A percentile compares a stretch with the other conserved stretches of the same genome.
phyloP scores from a whole-genome alignment of 169 alveolate genomes.

The Condylostoma magnum region DNA sequence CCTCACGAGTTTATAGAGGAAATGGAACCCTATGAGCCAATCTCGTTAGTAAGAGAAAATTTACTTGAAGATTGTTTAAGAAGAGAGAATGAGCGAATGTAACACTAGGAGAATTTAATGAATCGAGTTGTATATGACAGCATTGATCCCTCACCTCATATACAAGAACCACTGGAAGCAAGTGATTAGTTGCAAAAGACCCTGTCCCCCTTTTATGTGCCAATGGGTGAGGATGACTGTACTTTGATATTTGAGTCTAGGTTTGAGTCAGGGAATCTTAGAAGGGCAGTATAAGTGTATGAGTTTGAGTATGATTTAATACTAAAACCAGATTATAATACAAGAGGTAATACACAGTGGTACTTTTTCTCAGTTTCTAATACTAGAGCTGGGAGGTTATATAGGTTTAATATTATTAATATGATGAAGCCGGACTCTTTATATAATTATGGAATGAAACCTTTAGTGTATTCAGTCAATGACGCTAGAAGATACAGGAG shows the following conservation, averaged over 20 bases:
- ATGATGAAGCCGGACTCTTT: constrained; percentile 76
- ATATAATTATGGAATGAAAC: constrained; percentile 80
- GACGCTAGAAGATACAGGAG: constrained; percentile 60
- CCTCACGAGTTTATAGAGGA: constrained; percentile 20
- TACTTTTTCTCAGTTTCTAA: constrained; percentile 77
- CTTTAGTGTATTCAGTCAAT: constrained; percentile 64
- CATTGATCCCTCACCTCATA: constrained; percentile 12
- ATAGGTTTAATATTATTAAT: constrained; percentile 74
- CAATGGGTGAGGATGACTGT: constrained; percentile 63
- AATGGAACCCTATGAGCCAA: constrained; percentile 23
- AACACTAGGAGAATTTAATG: constrained; percentile 1
- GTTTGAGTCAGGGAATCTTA: constrained; percentile 90
- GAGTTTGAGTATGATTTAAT: constrained; percentile 86
- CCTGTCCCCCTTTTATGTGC: constrained; percentile 59
- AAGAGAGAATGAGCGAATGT: constrained; percentile 19
- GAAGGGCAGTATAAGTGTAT: constrained; percentile 82
- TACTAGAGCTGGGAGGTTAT: constrained; percentile 56
- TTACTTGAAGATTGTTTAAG: constrained; percentile 17
- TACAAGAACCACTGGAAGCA: background rate
- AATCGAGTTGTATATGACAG: constrained; percentile 27
- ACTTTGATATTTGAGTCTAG: constrained; percentile 87
- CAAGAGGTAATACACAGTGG: constrained; percentile 87
- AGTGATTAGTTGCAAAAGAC: background rate
- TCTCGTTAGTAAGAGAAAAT: background rate
- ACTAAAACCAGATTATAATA: constrained; percentile 89